phyloP scores from a whole-genome alignment of 176 grass and related monocot species.

The Musa itinerans region DNA sequence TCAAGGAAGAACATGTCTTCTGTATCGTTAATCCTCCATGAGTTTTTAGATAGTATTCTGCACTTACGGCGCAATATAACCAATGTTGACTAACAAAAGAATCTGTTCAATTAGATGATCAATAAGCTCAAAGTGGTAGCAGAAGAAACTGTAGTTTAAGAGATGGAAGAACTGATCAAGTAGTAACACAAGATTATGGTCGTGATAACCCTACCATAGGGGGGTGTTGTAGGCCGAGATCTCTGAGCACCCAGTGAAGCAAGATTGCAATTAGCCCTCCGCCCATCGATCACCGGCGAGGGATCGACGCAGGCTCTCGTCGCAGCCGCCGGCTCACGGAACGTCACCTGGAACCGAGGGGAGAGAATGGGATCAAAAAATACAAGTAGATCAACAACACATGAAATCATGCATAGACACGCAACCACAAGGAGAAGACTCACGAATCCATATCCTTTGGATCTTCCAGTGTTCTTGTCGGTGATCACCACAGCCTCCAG shows the following conservation, averaged over 20 bases:
- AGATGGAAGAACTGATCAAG: neutral
- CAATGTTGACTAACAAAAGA: too few species aligned
- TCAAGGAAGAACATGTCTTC: neutral
- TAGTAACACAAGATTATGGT: neutral
- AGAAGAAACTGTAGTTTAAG: neutral
- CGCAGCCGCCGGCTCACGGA: conserved; percentile 77
- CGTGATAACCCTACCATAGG: conserved; percentile 36
- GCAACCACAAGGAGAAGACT: conserved; percentile 2
- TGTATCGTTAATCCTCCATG: neutral
- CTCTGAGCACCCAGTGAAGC: conserved; percentile 91
- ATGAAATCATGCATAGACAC: neutral
- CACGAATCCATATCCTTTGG: conserved; percentile 99
- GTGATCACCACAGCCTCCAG: conserved; percentile 95
- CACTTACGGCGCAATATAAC: too few species aligned
- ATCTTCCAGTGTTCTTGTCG: conserved; percentile 97
- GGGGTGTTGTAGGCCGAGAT: conserved; percentile 70
- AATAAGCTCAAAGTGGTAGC: neutral
- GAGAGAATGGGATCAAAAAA: neutral
- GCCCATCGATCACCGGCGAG: conserved; percentile 83
- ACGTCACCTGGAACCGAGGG: conserved; percentile 60
- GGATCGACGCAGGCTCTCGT: conserved; percentile 90
- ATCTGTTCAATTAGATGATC: too few species aligned
- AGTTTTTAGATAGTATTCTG: too few species aligned
- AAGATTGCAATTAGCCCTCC: conserved; percentile 96
- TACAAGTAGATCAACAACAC: neutral